Conservation (phyloP, 2,329 filamentous ascomycete genomes). For the Paecilomyces formosus region DNA sequence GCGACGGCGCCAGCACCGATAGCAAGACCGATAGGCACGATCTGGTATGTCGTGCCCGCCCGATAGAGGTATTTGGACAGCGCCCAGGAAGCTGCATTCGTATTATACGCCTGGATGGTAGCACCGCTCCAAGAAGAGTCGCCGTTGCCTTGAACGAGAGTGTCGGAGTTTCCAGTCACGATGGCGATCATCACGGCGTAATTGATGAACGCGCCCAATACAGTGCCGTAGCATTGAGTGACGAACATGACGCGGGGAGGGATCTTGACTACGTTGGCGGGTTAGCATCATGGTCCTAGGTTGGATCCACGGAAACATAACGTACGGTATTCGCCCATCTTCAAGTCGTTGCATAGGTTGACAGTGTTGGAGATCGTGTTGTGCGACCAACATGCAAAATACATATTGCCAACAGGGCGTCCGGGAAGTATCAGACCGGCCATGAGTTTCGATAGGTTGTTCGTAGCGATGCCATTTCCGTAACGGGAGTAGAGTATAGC, state of each 20-base stretch:
- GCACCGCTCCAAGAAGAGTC: conserved; percentile 8
- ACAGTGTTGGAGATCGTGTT: conserved; percentile 47
- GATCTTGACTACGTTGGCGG: conserved; percentile 4
- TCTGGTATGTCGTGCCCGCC: conserved; percentile 3
- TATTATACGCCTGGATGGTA: conserved; percentile 5
- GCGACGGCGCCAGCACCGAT: conserved; percentile 3
- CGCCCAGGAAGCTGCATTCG: conserved; percentile 7
- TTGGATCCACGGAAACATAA: background rate
- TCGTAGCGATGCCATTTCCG: conserved; percentile 52
- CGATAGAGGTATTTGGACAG: conserved; percentile 7
- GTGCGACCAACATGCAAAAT: conserved; percentile 54
- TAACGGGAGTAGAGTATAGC: conserved; percentile 46
- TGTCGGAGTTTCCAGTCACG: conserved; percentile 1
- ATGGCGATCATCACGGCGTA: conserved; percentile 7
- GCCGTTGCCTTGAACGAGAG: conserved; percentile 4
- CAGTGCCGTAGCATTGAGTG: conserved; percentile 7
- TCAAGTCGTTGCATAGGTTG: conserved; percentile 46
- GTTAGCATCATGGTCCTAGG: background rate
- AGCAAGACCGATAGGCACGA: conserved; percentile 6
- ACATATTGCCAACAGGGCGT: conserved; percentile 50
- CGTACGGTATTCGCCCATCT: conserved; percentile 53
- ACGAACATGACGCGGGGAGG: conserved; percentile 8
- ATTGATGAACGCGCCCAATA: conserved; percentile 6
- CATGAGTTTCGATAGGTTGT: conserved; percentile 53
- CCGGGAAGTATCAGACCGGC: conserved; percentile 46